A percentile compares a stretch with the other conserved stretches of the same genome.
Conservation (phyloP, 352 stramenopile species). For the Stramenopiles sp. region DNA sequence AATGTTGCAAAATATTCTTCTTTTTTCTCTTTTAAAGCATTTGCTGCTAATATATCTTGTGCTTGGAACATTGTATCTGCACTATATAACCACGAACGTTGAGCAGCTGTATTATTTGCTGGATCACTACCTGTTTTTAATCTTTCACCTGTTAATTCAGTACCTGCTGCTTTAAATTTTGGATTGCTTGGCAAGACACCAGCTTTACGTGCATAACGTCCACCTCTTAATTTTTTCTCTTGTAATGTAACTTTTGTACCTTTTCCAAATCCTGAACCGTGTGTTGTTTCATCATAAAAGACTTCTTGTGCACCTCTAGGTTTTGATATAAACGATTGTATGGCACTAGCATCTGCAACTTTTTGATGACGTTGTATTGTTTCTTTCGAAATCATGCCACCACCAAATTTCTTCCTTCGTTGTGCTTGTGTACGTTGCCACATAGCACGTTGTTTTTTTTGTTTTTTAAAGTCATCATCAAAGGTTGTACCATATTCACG, state of each 20-base stretch:
- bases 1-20: background rate
- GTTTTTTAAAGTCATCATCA: background rate
- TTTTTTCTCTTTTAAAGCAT: background rate
- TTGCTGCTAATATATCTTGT: background rate
- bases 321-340: background rate
- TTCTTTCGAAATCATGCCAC: background rate
- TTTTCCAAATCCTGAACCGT: background rate
- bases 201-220: background rate
- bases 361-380: background rate
- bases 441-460: background rate
- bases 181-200: background rate
- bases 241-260: background rate
- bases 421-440: background rate
- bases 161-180: conserved; percentile 1
- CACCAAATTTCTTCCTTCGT: background rate
- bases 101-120: background rate
- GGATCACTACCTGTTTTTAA: background rate
- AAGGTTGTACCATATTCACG: background rate
- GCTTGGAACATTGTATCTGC: background rate
- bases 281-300: background rate
- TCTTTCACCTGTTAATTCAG: background rate
- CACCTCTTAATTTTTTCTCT: background rate
- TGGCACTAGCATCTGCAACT: background rate
- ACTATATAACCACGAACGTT: background rate
- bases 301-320: background rate